A percentile compares a stretch with the other conserved stretches of the same genome.
phyloP scores from a whole-genome alignment of 345 rosid genomes.

The Gossypium ekmanianum region DNA sequence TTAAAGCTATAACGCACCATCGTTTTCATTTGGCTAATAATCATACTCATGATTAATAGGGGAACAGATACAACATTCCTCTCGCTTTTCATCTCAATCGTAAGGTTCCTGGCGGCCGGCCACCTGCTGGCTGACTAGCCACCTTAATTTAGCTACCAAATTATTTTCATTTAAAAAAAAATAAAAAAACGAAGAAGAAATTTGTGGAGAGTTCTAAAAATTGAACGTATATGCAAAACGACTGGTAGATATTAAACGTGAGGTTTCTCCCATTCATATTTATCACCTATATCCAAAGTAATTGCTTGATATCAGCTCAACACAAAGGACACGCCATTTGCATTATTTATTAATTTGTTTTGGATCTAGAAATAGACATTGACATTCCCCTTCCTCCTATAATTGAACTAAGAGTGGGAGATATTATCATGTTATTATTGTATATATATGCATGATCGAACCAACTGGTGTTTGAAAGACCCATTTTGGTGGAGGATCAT shows the following conservation, averaged over 20 bases:
- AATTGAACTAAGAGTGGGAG: conserved; percentile 16
- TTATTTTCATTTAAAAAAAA: not conserved
- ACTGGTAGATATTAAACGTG: not conserved
- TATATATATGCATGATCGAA: not conserved
- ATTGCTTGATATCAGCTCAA: not conserved
- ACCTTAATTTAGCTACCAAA: not conserved
- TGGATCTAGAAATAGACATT: conserved; percentile 7
- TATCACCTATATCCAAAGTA: not conserved
- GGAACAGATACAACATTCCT: not conserved
- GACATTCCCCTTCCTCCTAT: conserved; percentile 2
- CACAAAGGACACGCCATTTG: conserved; percentile 11
- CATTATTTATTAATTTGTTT: not conserved
- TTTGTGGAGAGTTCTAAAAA: not conserved
- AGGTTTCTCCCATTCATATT: not conserved
- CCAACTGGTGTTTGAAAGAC: not conserved
- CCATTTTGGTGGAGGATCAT: not conserved
- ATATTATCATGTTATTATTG: not conserved
- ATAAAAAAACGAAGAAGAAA: not conserved
- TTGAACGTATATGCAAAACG: not conserved
- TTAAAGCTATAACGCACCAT: not conserved
- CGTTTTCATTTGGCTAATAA: conserved; percentile 11
- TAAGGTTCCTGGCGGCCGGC: not conserved
- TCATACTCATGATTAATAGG: not conserved
- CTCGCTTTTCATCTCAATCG: not conserved
- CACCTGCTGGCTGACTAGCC: not conserved